These are phyloP conservation scores for Fusarium metavorans DNA, from an alignment of 2,329 filamentous ascomycete species.

Conservation along the genomic window DNA sequence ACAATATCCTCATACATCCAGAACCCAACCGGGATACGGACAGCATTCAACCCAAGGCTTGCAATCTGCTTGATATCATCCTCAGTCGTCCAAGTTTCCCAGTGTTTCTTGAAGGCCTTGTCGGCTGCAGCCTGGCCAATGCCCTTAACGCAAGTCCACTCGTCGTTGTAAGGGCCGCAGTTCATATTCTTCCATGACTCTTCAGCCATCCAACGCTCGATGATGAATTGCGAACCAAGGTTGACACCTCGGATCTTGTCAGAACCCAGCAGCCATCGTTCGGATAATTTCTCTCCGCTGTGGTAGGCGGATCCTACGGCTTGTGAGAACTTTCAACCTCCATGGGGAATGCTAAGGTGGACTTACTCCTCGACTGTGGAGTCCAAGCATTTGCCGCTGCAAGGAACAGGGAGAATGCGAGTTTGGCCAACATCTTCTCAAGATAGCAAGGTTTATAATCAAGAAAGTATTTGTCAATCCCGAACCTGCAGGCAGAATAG, in stretches of 20 bases:
- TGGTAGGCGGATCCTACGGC: neutral
- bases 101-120: constrained; percentile 40
- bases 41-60: constrained; percentile 38
- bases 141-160: constrained; percentile 42
- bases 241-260: constrained; percentile 44
- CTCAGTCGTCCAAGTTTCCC: constrained; percentile 40
- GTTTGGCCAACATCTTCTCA: neutral
- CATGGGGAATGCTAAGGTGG: neutral
- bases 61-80: constrained; percentile 41
- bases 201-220: constrained; percentile 44
- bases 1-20: constrained; percentile 45
- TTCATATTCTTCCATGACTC: constrained; percentile 41
- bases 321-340: neutral
- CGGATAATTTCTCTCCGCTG: neutral
- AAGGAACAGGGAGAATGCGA: neutral
- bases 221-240: constrained; percentile 44
- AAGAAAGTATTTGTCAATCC: neutral
- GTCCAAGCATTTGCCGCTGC: constrained; percentile 9
- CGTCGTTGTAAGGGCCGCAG: constrained; percentile 40
- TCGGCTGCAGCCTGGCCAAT: constrained; percentile 42
- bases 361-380: neutral
- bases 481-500: neutral
- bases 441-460: neutral
- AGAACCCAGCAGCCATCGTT: constrained; percentile 25
- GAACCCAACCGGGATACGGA: constrained; percentile 44